Evolutionary conservation across 2,329 filamentous ascomycete species (phyloP).

Genomic region (Paraphoma sp.): DNA sequence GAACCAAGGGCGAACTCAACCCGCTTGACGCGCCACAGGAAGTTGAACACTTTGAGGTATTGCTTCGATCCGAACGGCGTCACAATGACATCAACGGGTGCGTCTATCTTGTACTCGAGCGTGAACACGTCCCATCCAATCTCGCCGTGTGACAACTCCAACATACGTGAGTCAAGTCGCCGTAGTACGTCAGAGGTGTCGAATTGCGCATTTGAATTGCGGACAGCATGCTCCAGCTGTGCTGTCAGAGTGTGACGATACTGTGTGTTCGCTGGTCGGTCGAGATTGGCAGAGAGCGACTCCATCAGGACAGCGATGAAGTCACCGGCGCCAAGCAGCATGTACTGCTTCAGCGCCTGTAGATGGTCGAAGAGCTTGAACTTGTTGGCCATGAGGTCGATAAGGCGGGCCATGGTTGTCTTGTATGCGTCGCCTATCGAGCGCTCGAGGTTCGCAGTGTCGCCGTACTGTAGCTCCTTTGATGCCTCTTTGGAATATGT

Average conservation of each 20-base stretch:
- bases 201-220: constrained; percentile 95
- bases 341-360: constrained; percentile 89
- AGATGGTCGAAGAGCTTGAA: constrained; percentile 95
- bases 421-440: constrained; percentile 98
- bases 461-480: constrained; percentile 89
- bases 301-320: constrained; percentile 98
- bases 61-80: constrained; percentile 95
- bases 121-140: constrained; percentile 99
- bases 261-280: constrained; percentile 93
- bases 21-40: constrained; percentile 96
- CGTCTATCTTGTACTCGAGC: constrained; percentile 96
- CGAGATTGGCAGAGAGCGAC: constrained; percentile 88
- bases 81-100: constrained; percentile 94
- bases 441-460: constrained; percentile 86
- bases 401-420: constrained; percentile 94
- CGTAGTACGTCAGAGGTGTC: constrained; percentile 91
- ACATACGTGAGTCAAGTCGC: constrained; percentile 94
- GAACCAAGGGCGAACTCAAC: constrained; percentile 92
- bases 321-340: constrained; percentile 92
- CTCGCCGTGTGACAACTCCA: constrained; percentile 93
- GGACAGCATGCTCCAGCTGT: constrained; percentile 96
- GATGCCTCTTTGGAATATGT: constrained; percentile 92
- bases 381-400: constrained; percentile 91
- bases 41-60: constrained; percentile 99
- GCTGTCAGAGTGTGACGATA: constrained; percentile 96